Conservation (phyloP, 2,329 filamentous ascomycete species). For the Monosporascus sp. region DNA sequence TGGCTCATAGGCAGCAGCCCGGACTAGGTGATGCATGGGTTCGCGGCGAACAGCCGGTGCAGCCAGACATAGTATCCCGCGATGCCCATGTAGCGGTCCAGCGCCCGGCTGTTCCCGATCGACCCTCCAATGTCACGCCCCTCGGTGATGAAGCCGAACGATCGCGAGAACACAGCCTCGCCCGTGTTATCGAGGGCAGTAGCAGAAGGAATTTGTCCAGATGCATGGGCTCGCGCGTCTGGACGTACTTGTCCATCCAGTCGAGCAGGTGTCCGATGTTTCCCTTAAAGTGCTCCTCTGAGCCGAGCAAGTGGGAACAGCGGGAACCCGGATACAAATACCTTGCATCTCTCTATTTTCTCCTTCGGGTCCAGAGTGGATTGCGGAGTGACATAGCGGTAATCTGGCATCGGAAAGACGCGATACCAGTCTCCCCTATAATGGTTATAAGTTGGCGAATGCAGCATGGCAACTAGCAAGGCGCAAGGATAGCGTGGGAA, state of each 20-base stretch:
- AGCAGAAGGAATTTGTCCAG: constrained; percentile 7
- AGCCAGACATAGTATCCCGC: constrained; percentile 7
- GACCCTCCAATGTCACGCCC: constrained; percentile 16
- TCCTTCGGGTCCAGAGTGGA: too few species aligned
- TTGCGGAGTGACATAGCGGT: too few species aligned
- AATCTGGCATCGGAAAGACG: too few species aligned
- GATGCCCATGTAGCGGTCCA: constrained; percentile 2
- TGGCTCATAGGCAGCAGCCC: constrained; percentile 7
- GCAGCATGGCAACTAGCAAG: too few species aligned
- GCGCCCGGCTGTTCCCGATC: constrained; percentile 9
- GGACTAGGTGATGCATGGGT: constrained; percentile 10
- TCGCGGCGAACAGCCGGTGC: constrained; percentile 8
- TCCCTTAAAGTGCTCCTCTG: constrained; percentile 5
- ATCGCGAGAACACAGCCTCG: constrained; percentile 20
- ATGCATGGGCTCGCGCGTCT: constrained; percentile 1
- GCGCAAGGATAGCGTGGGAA: too few species aligned
- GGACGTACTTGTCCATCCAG: constrained; percentile 2
- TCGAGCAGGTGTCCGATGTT: constrained; percentile 1
- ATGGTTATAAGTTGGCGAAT: too few species aligned
- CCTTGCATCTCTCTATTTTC: too few species aligned
- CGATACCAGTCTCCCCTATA: not conserved
- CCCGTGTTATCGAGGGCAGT: constrained; percentile 23
- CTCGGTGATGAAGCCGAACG: constrained; percentile 22
- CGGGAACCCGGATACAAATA: not conserved
- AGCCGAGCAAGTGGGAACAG: constrained; percentile 27